These are phyloP conservation scores for Ephemerocybe angulata DNA, from an alignment of 768 basidiomycete genomes.

Conservation along the genomic window DNA sequence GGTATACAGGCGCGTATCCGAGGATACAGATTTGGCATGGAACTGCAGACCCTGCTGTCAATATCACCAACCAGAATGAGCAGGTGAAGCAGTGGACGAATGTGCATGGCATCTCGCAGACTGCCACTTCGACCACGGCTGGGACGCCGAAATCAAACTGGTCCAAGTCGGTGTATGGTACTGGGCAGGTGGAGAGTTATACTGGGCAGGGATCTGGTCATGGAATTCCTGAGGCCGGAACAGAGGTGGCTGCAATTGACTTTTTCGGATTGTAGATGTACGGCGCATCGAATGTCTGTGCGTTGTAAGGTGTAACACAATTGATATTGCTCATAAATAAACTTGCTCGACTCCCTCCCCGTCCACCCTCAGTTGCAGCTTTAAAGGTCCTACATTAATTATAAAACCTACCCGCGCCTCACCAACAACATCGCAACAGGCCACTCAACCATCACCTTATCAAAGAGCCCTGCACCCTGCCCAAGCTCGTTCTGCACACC, in stretches of 20 bases:
- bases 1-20: slow-evolving; percentile 48
- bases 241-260: slow-evolving; percentile 9
- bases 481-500: slow-evolving; percentile 26
- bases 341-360: too few relatives aligned
- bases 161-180: slow-evolving; percentile 12
- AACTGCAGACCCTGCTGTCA: slow-evolving; percentile 19
- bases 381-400: too few relatives aligned
- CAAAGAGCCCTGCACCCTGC: slow-evolving; percentile 33
- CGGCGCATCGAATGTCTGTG: too few relatives aligned
- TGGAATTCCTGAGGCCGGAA: slow-evolving; percentile 13
- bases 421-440: slow-evolving; percentile 44
- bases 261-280: slow-evolving; percentile 14
- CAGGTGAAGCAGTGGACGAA: slow-evolving; percentile 17
- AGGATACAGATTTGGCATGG: slow-evolving; percentile 59
- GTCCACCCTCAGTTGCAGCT: too few relatives aligned
- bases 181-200: slow-evolving; percentile 11
- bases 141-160: slow-evolving; percentile 9
- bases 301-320: too few relatives aligned
- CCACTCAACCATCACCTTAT: slow-evolving; percentile 46
- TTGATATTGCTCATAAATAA: too few relatives aligned
- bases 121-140: background rate
- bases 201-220: slow-evolving; percentile 12
- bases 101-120: slow-evolving; percentile 3
- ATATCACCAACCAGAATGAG: slow-evolving; percentile 8
- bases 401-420: slow-evolving; percentile 21